A percentile compares a stretch with the other conserved stretches of the same genome.
These are phyloP conservation scores for Dactylellina leptospora DNA, from an alignment of 2,329 filamentous ascomycete genomes.

Conservation along the genomic window DNA sequence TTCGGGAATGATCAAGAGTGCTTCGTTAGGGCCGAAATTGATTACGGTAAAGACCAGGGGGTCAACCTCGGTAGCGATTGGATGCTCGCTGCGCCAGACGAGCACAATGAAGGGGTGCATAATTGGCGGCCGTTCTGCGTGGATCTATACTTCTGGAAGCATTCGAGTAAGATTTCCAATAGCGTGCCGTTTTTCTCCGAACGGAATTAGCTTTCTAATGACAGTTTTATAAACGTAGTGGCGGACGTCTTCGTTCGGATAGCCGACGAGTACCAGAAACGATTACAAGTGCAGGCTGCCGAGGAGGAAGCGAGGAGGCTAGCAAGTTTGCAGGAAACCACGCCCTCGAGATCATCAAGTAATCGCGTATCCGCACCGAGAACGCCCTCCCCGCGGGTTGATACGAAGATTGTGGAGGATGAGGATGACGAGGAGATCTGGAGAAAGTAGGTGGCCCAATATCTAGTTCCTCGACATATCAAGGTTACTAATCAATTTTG, in stretches of 20 bases:
- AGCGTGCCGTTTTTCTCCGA: too few species aligned
- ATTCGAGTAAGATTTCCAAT: conserved; percentile 34
- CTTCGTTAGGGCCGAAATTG: conserved; percentile 50
- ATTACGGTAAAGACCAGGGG: conserved; percentile 43
- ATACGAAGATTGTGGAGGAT: conserved; percentile 21
- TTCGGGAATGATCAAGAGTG: conserved; percentile 46
- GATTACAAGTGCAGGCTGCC: conserved; percentile 19
- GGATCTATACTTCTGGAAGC: conserved; percentile 52
- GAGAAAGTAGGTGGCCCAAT: conserved; percentile 19
- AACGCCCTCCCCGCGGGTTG: conserved; percentile 27
- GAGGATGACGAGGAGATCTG: conserved; percentile 49
- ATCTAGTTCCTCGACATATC: neutral
- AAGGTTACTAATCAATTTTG: neutral
- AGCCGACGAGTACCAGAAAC: conserved; percentile 46
- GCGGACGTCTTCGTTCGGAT: conserved; percentile 48
- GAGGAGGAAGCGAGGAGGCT: conserved; percentile 15
- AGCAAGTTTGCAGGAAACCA: conserved; percentile 9
- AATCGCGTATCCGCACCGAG: conserved; percentile 10
- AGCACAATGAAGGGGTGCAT: conserved; percentile 40
- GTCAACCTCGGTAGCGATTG: conserved; percentile 45
- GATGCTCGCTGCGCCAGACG: conserved; percentile 46
- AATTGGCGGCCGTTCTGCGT: conserved; percentile 51
- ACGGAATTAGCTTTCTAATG: neutral
- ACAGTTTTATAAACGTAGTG: conserved; percentile 16
- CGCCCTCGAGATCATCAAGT: conserved; percentile 20